Conservation (phyloP, 2,329 filamentous ascomycete genomes). For the Juglanconis sp. region DNA sequence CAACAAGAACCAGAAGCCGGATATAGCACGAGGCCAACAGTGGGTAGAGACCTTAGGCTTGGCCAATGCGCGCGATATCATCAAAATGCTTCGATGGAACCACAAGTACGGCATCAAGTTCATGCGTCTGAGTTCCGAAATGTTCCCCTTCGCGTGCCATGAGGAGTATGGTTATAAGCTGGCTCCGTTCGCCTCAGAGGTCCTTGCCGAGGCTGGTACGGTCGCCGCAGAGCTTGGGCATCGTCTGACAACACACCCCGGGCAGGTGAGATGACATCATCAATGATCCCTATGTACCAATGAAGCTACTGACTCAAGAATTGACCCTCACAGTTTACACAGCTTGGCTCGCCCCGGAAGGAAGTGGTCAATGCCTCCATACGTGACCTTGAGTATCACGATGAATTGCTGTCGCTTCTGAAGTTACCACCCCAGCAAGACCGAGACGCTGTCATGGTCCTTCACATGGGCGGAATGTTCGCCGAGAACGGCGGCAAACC, state of each 20-base stretch:
- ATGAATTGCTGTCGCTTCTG: conserved; percentile 77
- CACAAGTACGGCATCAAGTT: conserved; percentile 89
- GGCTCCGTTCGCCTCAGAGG: conserved; percentile 76
- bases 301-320: not conserved
- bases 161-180: conserved; percentile 82
- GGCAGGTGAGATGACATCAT: conserved; percentile 50
- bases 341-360: conserved; percentile 77
- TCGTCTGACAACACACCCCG: conserved; percentile 84
- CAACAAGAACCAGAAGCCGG: conserved; percentile 67
- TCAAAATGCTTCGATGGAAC: conserved; percentile 89
- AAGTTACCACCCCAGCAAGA: conserved; percentile 74
- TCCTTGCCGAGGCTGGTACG: conserved; percentile 70
- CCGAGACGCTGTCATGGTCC: conserved; percentile 86
- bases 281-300: not conserved
- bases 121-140: conserved; percentile 87
- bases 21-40: conserved; percentile 62
- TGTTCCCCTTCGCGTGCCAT: conserved; percentile 96
- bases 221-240: conserved; percentile 78
- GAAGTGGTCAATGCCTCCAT: conserved; percentile 75
- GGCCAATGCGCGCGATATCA: conserved; percentile 77
- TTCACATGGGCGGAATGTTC: conserved; percentile 90
- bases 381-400: conserved; percentile 83
- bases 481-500: conserved; percentile 64
- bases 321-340: conserved; percentile 63
- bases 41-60: conserved; percentile 77